Evolutionary conservation across 2,329 filamentous ascomycete genomes (phyloP), one percentile per base, ranked within the genome.

Genomic region (Botrytis byssoidea): DNA sequence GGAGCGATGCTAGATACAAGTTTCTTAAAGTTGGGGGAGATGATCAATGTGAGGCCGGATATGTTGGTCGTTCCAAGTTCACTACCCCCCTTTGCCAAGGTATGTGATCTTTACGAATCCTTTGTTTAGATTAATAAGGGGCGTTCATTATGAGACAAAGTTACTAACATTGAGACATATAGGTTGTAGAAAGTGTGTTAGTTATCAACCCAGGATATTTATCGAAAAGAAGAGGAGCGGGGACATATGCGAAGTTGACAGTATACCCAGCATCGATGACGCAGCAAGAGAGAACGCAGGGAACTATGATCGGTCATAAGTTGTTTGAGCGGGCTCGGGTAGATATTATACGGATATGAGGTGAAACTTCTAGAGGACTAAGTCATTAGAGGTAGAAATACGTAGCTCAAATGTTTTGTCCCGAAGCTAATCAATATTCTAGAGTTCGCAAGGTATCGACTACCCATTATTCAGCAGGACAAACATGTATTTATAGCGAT

Each of bases 151-250:
- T 29, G 18, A 25, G 6, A 42, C 42, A 20, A 42, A 14, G 32
- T 51, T 57, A 51, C 42, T 74, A 44, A 74, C 8, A 6, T 29
- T 40, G 35, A 40, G 29, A 29, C 40, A 44, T 74, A 2, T 77
- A 97, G 94, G 94, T 98, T 60, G 91, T 98, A 18, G 93, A 98
- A 80, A 93, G 92, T 77, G 94, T 98, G 0, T 83, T 98, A 10
- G 90, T 94, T 20, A 92, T 99, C 79, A 99, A 99, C 81, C 95
- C 96, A 0, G 95, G 96, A 8, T 91, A 90, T 68, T 84, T 97
- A 48, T 96, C 94, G 25, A 98, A 97, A 83, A 90, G 93, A 73
- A 91, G 90, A 74, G 94, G 91, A 1, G 88, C 95, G 0, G 96
- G 96, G 9, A 97, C 94, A 0, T 98, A 92, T 82, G 93, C 94